Evolutionary conservation across 345 rosid species (phyloP).

Genomic region (Melastoma malabathricum): DNA sequence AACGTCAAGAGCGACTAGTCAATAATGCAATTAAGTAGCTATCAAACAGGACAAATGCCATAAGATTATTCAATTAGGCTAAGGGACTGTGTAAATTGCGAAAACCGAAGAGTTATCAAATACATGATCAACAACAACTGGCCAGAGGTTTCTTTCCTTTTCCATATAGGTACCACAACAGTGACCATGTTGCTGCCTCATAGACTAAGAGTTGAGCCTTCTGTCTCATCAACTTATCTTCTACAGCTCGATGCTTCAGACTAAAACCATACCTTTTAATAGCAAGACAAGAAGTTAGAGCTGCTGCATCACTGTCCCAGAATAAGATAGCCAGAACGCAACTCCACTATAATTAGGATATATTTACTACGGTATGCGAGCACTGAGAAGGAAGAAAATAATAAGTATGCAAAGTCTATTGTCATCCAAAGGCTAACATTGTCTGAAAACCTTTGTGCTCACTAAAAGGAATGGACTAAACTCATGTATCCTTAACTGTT

Average conservation of each 20-base stretch:
- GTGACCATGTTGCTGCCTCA: conserved; percentile 99
- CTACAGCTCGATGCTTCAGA: conserved; percentile 56
- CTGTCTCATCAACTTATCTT: conserved; percentile 92
- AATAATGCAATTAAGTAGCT: too few relatives aligned
- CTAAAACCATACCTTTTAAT: conserved; percentile 56
- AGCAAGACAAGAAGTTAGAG: conserved; percentile 1
- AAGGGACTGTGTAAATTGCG: background rate
- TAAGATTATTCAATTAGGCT: background rate
- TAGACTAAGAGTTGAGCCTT: conserved; percentile 88
- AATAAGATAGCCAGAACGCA: background rate
- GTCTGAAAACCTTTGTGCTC: too few relatives aligned
- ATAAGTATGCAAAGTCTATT: too few relatives aligned
- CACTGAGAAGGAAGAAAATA: too few relatives aligned
- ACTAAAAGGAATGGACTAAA: too few relatives aligned
- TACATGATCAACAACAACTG: conserved; percentile 5
- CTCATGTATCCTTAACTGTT: too few relatives aligned
- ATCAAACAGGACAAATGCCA: background rate
- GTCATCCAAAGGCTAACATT: too few relatives aligned
- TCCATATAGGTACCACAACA: conserved; percentile 88
- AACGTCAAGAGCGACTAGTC: too few relatives aligned
- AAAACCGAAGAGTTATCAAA: conserved; percentile 4
- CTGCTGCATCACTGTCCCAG: background rate
- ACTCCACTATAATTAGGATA: background rate
- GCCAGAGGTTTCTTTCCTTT: conserved; percentile 54
- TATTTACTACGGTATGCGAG: background rate